Percentiles rank a stretch among this genome's conserved stretches.
Conservation (phyloP, 352 stramenopile species). For the Phytopythium oedochilum region DNA sequence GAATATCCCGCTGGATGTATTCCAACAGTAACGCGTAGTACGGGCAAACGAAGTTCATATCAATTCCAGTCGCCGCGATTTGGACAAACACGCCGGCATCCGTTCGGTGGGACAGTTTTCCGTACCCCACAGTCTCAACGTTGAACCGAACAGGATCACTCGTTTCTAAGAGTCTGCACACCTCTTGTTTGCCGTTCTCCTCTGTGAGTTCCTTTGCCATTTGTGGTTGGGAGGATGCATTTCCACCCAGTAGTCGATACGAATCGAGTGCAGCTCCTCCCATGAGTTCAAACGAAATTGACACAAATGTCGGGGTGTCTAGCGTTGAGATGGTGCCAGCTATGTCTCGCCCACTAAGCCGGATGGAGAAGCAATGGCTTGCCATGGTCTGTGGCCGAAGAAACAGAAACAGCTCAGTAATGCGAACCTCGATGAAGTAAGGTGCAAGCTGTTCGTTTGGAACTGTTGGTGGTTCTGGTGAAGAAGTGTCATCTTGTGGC, state of each 20-base stretch:
- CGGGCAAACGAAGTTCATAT: conserved; percentile 57
- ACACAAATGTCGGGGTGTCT: conserved; percentile 16
- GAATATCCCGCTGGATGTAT: conserved; percentile 54
- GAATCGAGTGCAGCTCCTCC: conserved; percentile 38
- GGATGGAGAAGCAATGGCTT: conserved; percentile 37
- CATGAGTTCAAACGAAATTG: conserved; percentile 26
- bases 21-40: conserved; percentile 41
- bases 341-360: conserved; percentile 31
- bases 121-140: conserved; percentile 44
- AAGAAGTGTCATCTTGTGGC: not conserved
- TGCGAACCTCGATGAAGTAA: conserved; percentile 23
- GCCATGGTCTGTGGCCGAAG: conserved; percentile 38
- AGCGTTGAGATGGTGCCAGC: conserved; percentile 38
- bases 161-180: conserved; percentile 34
- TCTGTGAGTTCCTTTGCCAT: not conserved
- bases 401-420: conserved; percentile 56
- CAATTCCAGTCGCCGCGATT: conserved; percentile 30
- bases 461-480: conserved; percentile 11
- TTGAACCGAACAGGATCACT: conserved; percentile 21
- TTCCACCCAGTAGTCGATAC: conserved; percentile 19
- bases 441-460: not conserved
- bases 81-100: conserved; percentile 37
- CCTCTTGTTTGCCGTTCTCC: conserved; percentile 17
- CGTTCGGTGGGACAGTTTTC: conserved; percentile 34
- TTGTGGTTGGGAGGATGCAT: not conserved